Conservation (phyloP, 768 basidiomycete species). For the Auriscalpium vulgare region DNA sequence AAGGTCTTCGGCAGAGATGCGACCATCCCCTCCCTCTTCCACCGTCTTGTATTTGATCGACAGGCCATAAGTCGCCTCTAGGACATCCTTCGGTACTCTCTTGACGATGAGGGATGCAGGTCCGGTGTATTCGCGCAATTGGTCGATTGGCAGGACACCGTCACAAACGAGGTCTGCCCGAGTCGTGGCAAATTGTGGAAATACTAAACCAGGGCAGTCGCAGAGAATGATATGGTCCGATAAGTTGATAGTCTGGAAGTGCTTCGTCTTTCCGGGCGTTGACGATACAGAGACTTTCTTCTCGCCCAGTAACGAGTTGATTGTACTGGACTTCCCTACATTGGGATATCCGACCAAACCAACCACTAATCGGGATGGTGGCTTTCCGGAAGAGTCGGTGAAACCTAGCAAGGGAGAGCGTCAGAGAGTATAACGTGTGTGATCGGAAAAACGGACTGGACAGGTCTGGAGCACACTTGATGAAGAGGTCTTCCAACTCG, state of each 20-base stretch:
- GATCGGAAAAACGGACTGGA: constrained; percentile 36
- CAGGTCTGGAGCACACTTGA: constrained; percentile 61
- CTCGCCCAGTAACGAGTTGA: constrained; percentile 91
- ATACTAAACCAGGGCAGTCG: constrained; percentile 97
- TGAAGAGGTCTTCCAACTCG: constrained; percentile 82
- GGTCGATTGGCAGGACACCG: constrained; percentile 95
- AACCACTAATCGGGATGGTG: constrained; percentile 61
- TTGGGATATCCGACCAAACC: constrained; percentile 98
- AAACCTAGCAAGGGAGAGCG: constrained; percentile 40
- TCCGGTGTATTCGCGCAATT: constrained; percentile 88
- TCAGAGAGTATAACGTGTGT: constrained; percentile 1
- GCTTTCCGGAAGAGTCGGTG: constrained; percentile 43
- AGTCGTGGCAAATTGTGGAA: constrained; percentile 96
- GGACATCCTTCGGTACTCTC: constrained; percentile 69
- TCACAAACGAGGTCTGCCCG: constrained; percentile 95
- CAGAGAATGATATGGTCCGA: constrained; percentile 82
- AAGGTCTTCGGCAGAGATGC: constrained; percentile 69
- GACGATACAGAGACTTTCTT: constrained; percentile 98
- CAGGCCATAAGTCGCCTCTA: constrained; percentile 90
- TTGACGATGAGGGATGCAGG: constrained; percentile 72
- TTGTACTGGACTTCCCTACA: constrained; percentile 96
- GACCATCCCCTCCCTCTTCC: constrained; percentile 83
- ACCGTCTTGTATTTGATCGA: constrained; percentile 50
- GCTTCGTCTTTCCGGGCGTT: constrained; percentile 97
- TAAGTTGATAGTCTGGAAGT: constrained; percentile 97